phyloP scores from a whole-genome alignment of 192 early-diverging fungal genomes.

The Gryganskiella cystojenkinii region DNA sequence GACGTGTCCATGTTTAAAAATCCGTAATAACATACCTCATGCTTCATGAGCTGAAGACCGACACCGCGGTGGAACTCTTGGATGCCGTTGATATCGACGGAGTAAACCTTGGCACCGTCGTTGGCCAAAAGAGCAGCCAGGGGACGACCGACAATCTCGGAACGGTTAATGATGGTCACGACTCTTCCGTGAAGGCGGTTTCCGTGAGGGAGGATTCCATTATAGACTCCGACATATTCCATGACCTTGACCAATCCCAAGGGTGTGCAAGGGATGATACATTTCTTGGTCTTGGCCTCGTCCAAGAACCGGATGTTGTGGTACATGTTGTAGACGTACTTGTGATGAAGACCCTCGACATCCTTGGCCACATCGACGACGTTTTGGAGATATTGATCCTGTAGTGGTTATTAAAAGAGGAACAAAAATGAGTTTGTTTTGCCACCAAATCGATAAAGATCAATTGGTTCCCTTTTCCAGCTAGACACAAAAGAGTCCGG shows the following conservation, averaged over 20 bases:
- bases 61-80: conserved; percentile 80
- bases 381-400: conserved; percentile 95
- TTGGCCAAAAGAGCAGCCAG: conserved; percentile 97
- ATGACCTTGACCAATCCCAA: conserved; percentile 96
- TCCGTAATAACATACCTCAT: no score
- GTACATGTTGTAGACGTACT: conserved; percentile 96
- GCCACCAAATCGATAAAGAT: not conserved
- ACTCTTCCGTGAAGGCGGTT: conserved; percentile 94
- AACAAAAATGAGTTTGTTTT: conserved; percentile 1
- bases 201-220: conserved; percentile 88
- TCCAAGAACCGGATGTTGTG: conserved; percentile 95
- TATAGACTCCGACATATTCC: conserved; percentile 96
- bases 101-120: conserved; percentile 97
- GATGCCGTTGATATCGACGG: conserved; percentile 92
- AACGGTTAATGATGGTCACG: conserved; percentile 95
- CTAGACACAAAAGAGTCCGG: no score
- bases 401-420: not conserved
- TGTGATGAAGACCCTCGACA: conserved; percentile 96
- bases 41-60: conserved; percentile 72
- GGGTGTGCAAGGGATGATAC: conserved; percentile 99
- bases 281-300: conserved; percentile 83
- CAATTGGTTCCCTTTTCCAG: not conserved
- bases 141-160: conserved; percentile 97
- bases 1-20: no score
- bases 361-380: conserved; percentile 91